Conservation (phyloP, 192 early-diverging fungal species). For the Podila verticillata region DNA sequence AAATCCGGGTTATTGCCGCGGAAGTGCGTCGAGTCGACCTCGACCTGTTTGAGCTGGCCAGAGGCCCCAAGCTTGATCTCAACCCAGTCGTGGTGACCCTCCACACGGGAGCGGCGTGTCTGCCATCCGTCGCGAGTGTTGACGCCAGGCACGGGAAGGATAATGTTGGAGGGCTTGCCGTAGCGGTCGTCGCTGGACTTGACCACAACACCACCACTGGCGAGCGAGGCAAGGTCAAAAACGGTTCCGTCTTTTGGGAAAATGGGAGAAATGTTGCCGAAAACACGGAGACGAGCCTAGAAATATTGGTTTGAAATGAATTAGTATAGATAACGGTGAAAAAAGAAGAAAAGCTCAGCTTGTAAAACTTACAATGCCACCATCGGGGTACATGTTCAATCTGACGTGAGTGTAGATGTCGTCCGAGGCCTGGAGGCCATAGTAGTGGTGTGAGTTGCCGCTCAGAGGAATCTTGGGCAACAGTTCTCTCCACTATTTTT, state of each 20-base stretch:
- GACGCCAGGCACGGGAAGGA: constrained; percentile 78
- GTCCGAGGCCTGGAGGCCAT: constrained; percentile 62
- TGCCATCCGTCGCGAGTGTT: constrained; percentile 96
- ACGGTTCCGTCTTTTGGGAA: constrained; percentile 56
- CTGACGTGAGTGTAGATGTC: constrained; percentile 72
- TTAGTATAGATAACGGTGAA: constrained; percentile 20
- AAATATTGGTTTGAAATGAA: constrained; percentile 54
- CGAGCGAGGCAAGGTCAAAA: constrained; percentile 75
- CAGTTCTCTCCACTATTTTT: constrained; percentile 56
- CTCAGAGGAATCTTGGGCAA: constrained; percentile 78
- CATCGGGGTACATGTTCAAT: constrained; percentile 85
- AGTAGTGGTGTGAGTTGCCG: constrained; percentile 78
- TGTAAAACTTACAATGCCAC: constrained; percentile 68
- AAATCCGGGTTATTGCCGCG: constrained; percentile 93
- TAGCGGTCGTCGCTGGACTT: constrained; percentile 84
- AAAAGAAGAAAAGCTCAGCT: constrained; percentile 12
- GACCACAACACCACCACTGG: constrained; percentile 73
- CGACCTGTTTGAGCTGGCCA: constrained; percentile 73
- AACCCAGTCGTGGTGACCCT: constrained; percentile 80
- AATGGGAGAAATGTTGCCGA: constrained; percentile 72
- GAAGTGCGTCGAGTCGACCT: constrained; percentile 89
- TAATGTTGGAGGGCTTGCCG: constrained; percentile 78
- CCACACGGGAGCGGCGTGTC: constrained; percentile 84
- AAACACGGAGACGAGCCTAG: constrained; percentile 80
- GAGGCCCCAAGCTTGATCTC: constrained; percentile 80